phyloP scores from a whole-genome alignment of 1,284 basidiomycete species.

The Ceratobasidium sp. region DNA sequence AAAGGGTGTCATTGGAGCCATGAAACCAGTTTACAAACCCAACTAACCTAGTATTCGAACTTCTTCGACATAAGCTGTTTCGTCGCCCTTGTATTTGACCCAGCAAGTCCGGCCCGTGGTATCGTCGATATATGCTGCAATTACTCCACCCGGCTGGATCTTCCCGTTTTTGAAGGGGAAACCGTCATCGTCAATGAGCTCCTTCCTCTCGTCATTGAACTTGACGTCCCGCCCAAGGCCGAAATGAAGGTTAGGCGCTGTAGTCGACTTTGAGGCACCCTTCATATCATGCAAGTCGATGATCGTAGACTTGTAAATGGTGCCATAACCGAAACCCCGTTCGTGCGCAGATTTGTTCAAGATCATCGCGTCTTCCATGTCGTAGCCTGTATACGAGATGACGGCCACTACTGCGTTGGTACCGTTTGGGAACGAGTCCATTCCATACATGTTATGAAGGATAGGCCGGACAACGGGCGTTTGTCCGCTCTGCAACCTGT shows the following conservation, averaged over 20 bases:
- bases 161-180: slow-evolving; percentile 82
- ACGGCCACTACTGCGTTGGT: slow-evolving; percentile 99
- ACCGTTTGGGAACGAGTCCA: slow-evolving; percentile 99
- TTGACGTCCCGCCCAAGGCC: slow-evolving; percentile 85
- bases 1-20: not conserved
- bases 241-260: slow-evolving; percentile 69
- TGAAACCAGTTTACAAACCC: slow-evolving; percentile 5
- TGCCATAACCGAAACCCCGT: slow-evolving; percentile 97
- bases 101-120: slow-evolving; percentile 85
- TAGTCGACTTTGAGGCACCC: slow-evolving; percentile 63
- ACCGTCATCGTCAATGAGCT: slow-evolving; percentile 87
- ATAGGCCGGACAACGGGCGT: slow-evolving; percentile 94
- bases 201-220: slow-evolving; percentile 67
- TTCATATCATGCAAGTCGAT: slow-evolving; percentile 88
- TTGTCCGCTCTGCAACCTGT: slow-evolving; percentile 95
- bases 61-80: slow-evolving; percentile 90
- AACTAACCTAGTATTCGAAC: slow-evolving; percentile 87
- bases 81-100: slow-evolving; percentile 98
- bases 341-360: slow-evolving; percentile 99
- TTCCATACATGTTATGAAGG: slow-evolving; percentile 95
- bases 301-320: slow-evolving; percentile 95
- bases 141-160: slow-evolving; percentile 77
- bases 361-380: slow-evolving; percentile 99
- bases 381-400: slow-evolving; percentile 99
- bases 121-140: slow-evolving; percentile 91